These are phyloP conservation scores for Fusarium robinianum DNA, from an alignment of 2,329 filamentous ascomycete species.

Conservation along the genomic window DNA sequence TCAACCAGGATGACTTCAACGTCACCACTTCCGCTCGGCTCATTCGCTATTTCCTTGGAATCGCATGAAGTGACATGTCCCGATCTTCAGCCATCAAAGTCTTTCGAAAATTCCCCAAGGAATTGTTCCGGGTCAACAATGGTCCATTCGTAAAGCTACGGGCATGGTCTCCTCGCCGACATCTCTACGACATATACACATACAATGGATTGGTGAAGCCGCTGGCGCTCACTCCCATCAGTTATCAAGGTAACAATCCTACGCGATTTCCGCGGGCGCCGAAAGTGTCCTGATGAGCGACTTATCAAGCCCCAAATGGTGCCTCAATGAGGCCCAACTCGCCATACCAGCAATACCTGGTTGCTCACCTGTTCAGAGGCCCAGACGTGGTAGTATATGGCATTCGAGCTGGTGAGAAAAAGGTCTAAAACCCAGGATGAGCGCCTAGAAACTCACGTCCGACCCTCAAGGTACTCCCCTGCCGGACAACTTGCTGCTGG, in stretches of 20 bases:
- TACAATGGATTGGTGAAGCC: slow-evolving; percentile 8
- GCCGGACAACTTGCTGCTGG: slow-evolving; percentile 25
- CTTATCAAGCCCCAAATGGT: slow-evolving; percentile 27
- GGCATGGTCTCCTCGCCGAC: background rate
- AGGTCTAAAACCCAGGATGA: background rate
- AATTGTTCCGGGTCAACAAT: slow-evolving; percentile 11
- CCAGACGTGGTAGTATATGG: slow-evolving; percentile 18
- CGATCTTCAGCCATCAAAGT: too few species aligned
- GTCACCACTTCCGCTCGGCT: too few species aligned
- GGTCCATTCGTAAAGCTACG: background rate
- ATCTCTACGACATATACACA: slow-evolving; percentile 5
- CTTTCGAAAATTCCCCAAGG: slow-evolving; percentile 7
- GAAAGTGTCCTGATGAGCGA: background rate
- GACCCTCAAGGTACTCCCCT: slow-evolving; percentile 20
- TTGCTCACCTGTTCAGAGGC: slow-evolving; percentile 19
- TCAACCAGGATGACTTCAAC: too few species aligned
- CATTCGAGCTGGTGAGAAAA: slow-evolving; percentile 17
- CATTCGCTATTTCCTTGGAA: too few species aligned
- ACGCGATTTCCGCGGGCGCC: too few species aligned
- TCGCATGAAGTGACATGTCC: too few species aligned
- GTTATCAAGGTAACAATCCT: slow-evolving; percentile 8
- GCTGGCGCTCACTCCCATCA: slow-evolving; percentile 4
- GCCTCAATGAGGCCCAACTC: slow-evolving; percentile 28
- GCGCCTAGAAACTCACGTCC: too few species aligned
- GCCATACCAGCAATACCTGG: slow-evolving; percentile 24